Base-by-base conservation (phyloP, 306 rosid species). In the Dicorynia guianensis region DNA sequence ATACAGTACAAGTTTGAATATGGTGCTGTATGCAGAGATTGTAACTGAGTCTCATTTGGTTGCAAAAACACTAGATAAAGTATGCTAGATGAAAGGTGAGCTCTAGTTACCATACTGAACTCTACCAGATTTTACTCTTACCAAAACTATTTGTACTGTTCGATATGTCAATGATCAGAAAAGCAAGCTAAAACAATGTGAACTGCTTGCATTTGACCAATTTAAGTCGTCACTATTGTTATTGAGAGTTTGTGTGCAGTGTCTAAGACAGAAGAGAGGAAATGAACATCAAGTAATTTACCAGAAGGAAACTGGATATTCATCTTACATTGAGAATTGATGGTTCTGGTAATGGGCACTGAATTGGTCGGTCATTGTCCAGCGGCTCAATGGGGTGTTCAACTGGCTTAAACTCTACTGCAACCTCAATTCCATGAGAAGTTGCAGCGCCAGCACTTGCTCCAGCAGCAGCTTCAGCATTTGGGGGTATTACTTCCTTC, bases 351-450 rank as follows among this genome's bases (percentile, higher is more conserved):
- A 90, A 74, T 0, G 97, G 99, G 82, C 97, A 92, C 72, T 84
- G 97, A 78, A 95, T 85, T 4, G 99, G 97, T 61, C 86, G 65
- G 66, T 95, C 97, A 67, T 74, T 89, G 77, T 92, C 97, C 36
- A 83, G 96, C 12, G 97, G 97, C 81, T 95, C 97, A 52, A 54
- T 53, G 1, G 99, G 99, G 63, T 95, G 97, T 71, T 95, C 97
- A 67, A 92, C 97, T 7, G 99, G 97, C 84, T 95, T 95, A 80
- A 95, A 95, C 87, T 90, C 99, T 20, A 86, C 92, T 0, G 92
- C 93, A 33, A 89, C 93, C 85, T 95, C 99, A 83, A 89, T 90
- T 79, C 96, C 97, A 84, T 92, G 99, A 83, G 96, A 62, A 60
- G 85, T 81, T 48, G 96, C 58, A 46, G 82, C 75, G 20, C 80